phyloP scores from a whole-genome alignment of 768 basidiomycete species.

The Psilocybe tampanensis region DNA sequence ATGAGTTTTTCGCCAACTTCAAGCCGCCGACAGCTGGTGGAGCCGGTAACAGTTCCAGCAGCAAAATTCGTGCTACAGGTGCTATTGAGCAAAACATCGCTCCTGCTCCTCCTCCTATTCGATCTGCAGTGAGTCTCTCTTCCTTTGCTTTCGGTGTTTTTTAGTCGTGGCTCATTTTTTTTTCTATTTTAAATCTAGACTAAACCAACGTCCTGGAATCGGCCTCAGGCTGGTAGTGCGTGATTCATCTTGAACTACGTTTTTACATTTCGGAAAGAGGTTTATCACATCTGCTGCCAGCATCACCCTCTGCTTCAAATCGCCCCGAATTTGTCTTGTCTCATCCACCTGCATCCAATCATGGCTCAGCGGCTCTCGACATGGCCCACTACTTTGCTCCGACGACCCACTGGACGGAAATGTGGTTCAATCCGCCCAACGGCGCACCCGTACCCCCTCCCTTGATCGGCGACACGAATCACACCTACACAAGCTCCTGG shows the following conservation, averaged over 20 bases:
- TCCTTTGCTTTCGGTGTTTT: not conserved
- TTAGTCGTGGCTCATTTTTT: not conserved
- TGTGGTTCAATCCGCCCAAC: constrained; percentile 40
- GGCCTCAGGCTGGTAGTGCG: constrained; percentile 24
- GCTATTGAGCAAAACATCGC: constrained; percentile 7
- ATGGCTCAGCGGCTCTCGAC: constrained; percentile 37
- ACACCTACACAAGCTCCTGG: constrained; percentile 30
- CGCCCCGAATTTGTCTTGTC: constrained; percentile 20
- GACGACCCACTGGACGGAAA: constrained; percentile 38
- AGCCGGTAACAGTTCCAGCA: too few relatives aligned
- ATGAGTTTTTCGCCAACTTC: constrained; percentile 71
- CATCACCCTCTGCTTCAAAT: not conserved
- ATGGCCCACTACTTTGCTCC: constrained; percentile 48
- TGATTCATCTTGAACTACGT: constrained; percentile 14
- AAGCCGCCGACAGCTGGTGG: constrained; percentile 15
- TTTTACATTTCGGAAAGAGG: not conserved
- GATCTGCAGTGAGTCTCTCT: constrained; percentile 21
- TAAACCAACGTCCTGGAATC: constrained; percentile 27
- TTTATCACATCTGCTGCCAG: not conserved
- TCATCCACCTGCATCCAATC: constrained; percentile 23
- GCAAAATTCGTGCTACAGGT: constrained; percentile 9
- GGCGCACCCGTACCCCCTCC: constrained; percentile 36
- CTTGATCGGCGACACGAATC: constrained; percentile 25
- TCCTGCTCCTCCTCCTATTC: constrained; percentile 23
- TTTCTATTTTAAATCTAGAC: constrained; percentile 18